Evolutionary conservation across 1,139 yeast genomes (phyloP).

Genomic region (Kodamaea derodonti): DNA sequence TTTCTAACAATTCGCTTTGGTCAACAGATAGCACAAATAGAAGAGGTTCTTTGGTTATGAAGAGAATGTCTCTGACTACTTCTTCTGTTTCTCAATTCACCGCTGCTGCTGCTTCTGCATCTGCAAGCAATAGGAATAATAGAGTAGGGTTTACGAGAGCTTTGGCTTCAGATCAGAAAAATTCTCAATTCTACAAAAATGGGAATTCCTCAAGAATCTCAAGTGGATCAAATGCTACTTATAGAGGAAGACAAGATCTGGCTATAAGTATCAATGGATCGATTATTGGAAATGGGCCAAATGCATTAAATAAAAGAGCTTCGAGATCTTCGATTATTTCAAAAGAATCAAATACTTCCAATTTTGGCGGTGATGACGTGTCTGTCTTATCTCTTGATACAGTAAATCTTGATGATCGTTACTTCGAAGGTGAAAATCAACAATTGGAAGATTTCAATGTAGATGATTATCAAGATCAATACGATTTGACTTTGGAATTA

Average conservation of each 20-base stretch:
- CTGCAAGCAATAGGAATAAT: conserved; percentile 3
- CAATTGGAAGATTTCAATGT: conserved; percentile 37
- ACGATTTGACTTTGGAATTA: conserved; percentile 59
- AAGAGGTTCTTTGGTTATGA: conserved; percentile 27
- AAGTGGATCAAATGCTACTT: conserved; percentile 9
- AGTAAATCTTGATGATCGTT: conserved; percentile 15
- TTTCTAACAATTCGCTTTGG: conserved; percentile 37
- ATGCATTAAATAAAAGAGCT: conserved; percentile 25
- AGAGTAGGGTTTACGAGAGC: conserved; percentile 44
- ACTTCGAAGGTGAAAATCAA: conserved; percentile 13
- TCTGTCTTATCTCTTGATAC: conserved; percentile 39
- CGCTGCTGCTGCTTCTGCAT: conserved; percentile 9
- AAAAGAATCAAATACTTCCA: conserved; percentile 20
- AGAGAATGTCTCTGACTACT: conserved; percentile 29
- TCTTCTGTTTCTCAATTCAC: conserved; percentile 29
- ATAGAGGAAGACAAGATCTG: conserved; percentile 5
- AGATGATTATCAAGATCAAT: conserved; percentile 45
- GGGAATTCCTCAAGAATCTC: conserved; percentile 21
- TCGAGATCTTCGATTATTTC: conserved; percentile 38
- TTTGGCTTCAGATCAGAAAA: conserved; percentile 29
- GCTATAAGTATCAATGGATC: no score
- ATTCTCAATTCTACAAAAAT: conserved; percentile 21
- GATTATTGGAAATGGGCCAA: no score
- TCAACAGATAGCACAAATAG: conserved; percentile 31
- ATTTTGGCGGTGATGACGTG: conserved; percentile 23